Base-by-base conservation (phyloP, 257 asterid genomes). In the Petunia axillaris region DNA sequence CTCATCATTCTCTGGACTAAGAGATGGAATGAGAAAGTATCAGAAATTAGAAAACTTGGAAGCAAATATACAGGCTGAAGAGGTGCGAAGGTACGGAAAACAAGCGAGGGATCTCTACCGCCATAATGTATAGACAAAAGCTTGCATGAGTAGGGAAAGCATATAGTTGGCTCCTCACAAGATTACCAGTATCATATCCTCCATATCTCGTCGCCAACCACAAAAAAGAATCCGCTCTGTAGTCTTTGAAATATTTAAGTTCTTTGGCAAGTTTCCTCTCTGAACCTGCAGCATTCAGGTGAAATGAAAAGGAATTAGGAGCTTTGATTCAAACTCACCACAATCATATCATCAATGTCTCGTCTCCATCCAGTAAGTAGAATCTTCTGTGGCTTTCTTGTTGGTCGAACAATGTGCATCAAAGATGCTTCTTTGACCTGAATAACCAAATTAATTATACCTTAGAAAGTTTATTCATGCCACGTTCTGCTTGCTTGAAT, bases 271-370 rank as follows among this genome's bases (percentile, higher is more conserved):
- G 85, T 85, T 84, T 87, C 97, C 94, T 81, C 89, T 89, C 85
- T 73, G 81, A 78, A 91, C 94, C 98, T 93, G 96, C 96, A 91
- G 87, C 87, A 92, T 87, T 85, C 89, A 90, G 86, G 88, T 86
- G 89, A 91, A 92, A 92, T 87, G 83, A 90, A 86, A 84, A 87
- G 77, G 83, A 91, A 90, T 93, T 88, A 92, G 98, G 92, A 86
- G 93, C 88, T 86, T 86, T 83, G 77, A 84, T 84, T 63, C 68
- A 89, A 90, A 85, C 94, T 93, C 90, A 93, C 98, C 97, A 92
- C 96, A 93, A 93, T 91, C 98, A 93, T 92, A 92, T 93, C 98
- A 93, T 92, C 96, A 90, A 91, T 87, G 94, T 93, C 97, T 86
- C 95, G 89, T 86, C 97, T 89, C 97, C 98, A 92, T 93, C 97